These are phyloP conservation scores for Coemansia sp. DNA, from an alignment of 192 early-diverging fungal species.

Conservation along the genomic window DNA sequence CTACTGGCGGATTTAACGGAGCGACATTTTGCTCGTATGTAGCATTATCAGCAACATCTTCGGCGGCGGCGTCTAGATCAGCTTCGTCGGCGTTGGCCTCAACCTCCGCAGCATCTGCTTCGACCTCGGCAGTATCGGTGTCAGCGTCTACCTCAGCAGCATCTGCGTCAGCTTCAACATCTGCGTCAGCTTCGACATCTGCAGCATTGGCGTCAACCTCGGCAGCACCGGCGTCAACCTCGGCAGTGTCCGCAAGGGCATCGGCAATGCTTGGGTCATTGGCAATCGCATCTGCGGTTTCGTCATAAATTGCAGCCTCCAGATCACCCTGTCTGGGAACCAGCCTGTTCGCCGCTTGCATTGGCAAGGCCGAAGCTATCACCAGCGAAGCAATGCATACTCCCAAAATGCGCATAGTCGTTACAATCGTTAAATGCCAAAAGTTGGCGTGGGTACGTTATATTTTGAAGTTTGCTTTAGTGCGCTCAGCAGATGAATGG, in stretches of 20 bases:
- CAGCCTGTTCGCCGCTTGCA: slow-evolving; percentile 1
- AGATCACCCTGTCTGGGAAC: slow-evolving; percentile 15
- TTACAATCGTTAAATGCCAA: slow-evolving; percentile 7
- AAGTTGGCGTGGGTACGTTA: background rate
- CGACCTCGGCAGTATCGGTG: background rate
- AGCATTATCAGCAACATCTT: background rate
- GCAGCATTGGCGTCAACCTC: slow-evolving; percentile 1
- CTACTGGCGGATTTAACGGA: background rate
- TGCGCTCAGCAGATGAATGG: background rate
- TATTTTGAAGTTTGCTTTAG: background rate
- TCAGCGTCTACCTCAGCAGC: background rate
- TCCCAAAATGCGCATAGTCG: slow-evolving; percentile 35
- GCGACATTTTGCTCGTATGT: background rate
- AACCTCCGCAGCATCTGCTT: too few species aligned
- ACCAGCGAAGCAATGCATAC: slow-evolving; percentile 28
- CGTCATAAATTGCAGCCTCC: slow-evolving; percentile 33
- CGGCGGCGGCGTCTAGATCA: background rate
- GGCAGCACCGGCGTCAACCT: background rate
- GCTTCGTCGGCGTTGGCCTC: too few species aligned
- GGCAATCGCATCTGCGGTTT: slow-evolving; percentile 8
- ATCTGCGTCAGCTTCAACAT: background rate
- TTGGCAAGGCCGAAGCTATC: slow-evolving; percentile 25
- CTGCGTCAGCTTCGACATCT: background rate
- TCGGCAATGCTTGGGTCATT: slow-evolving; percentile 1
- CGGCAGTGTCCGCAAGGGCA: slow-evolving; percentile 1